Percentiles rank a stretch among this genome's conserved stretches.
phyloP scores from a whole-genome alignment of 805 yeast species.

The Zygosaccharomyces bailii region DNA sequence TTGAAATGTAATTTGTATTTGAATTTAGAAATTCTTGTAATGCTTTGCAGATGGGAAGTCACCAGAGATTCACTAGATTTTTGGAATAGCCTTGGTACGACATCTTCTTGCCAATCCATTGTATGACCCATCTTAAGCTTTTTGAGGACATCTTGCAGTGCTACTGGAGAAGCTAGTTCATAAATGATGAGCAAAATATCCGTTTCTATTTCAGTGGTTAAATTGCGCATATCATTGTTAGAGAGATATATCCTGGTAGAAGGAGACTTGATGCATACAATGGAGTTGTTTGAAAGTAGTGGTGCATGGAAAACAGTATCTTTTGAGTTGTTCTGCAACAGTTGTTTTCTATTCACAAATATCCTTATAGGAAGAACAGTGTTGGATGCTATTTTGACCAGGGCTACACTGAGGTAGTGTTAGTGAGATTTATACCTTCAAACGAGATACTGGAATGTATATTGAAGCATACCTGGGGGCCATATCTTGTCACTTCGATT shows the following conservation, averaged over 20 bases:
- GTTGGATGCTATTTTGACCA: slow-evolving; percentile 22
- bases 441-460: too few relatives aligned
- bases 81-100: slow-evolving; percentile 13
- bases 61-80: slow-evolving; percentile 7
- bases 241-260: slow-evolving; percentile 30
- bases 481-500: slow-evolving; percentile 4
- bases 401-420: slow-evolving; percentile 24
- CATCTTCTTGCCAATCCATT: slow-evolving; percentile 22
- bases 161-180: slow-evolving; percentile 27
- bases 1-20: slow-evolving; percentile 29
- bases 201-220: slow-evolving; percentile 28
- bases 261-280: slow-evolving; percentile 33
- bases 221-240: slow-evolving; percentile 28
- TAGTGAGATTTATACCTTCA: too few relatives aligned
- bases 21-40: slow-evolving; percentile 28
- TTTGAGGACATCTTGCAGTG: slow-evolving; percentile 20
- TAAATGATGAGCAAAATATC: slow-evolving; percentile 29
- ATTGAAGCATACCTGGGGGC: slow-evolving; percentile 19
- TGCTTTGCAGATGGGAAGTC: slow-evolving; percentile 20
- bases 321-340: slow-evolving; percentile 23
- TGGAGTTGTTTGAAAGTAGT: slow-evolving; percentile 35
- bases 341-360: slow-evolving; percentile 30
- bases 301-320: slow-evolving; percentile 34
- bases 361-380: slow-evolving; percentile 27
- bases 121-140: slow-evolving; percentile 29